Evolutionary conservation across 2,329 filamentous ascomycete genomes (phyloP).

Genomic region (Claviceps maximensis): DNA sequence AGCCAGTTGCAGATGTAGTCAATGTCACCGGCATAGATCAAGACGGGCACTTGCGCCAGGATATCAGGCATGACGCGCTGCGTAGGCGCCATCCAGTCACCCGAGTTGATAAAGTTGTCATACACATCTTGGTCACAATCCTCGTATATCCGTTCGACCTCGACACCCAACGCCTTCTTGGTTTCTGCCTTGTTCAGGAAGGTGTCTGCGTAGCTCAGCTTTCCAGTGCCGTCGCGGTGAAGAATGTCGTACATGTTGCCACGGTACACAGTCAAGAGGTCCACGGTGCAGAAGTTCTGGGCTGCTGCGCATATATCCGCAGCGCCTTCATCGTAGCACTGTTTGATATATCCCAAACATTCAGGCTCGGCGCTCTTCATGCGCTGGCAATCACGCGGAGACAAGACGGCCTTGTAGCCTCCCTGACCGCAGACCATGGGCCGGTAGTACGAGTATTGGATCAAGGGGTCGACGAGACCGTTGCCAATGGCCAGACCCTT

Average conservation of each 20-base stretch:
- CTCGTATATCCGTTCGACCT: constrained; percentile 67
- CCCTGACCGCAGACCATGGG: constrained; percentile 96
- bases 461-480: constrained; percentile 82
- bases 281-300: constrained; percentile 95
- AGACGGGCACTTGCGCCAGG: constrained; percentile 80
- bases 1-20: constrained; percentile 97
- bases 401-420: constrained; percentile 78
- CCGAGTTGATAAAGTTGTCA: constrained; percentile 71
- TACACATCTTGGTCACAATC: constrained; percentile 97
- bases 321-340: constrained; percentile 83
- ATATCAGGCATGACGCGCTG: constrained; percentile 76
- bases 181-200: constrained; percentile 78
- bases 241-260: constrained; percentile 92
- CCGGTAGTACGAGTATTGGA: constrained; percentile 87
- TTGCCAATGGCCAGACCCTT: constrained; percentile 93
- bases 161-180: constrained; percentile 73
- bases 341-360: constrained; percentile 75
- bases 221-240: constrained; percentile 69
- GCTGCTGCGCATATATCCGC: constrained; percentile 85
- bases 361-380: constrained; percentile 89
- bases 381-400: constrained; percentile 58
- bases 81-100: constrained; percentile 98
- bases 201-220: constrained; percentile 79
- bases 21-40: constrained; percentile 83
- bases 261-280: constrained; percentile 82